A percentile compares a stretch with the other conserved stretches of the same genome.
Conservation (phyloP, 129 eudicot genomes). For the Saposhnikovia divaricata region DNA sequence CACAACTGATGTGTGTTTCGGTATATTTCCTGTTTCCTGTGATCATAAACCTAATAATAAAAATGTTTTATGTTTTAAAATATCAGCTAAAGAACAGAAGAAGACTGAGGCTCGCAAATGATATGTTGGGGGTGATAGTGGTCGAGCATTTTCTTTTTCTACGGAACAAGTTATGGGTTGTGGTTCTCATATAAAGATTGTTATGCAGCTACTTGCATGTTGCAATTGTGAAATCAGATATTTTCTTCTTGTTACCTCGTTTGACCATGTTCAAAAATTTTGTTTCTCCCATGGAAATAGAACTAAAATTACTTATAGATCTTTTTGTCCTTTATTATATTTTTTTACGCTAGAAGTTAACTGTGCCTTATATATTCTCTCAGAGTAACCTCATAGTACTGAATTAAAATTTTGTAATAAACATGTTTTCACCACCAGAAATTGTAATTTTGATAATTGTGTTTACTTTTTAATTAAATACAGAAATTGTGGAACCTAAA, state of each 20-base stretch:
- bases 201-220: not conserved
- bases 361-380: not conserved
- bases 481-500: too few species aligned
- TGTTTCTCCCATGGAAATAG: not conserved
- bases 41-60: not conserved
- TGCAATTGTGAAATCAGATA: not conserved
- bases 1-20: too few species aligned
- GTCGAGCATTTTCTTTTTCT: not conserved
- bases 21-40: not conserved
- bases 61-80: not conserved
- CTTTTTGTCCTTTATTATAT: not conserved
- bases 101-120: conserved; percentile 50
- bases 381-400: too few species aligned
- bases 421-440: too few species aligned
- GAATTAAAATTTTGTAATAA: too few species aligned
- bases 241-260: not conserved
- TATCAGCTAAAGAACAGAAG: conserved; percentile 52
- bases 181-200: conserved; percentile 3
- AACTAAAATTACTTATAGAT: not conserved
- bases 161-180: not conserved
- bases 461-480: too few species aligned
- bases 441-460: too few species aligned
- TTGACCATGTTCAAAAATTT: not conserved
- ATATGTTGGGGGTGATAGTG: not conserved
- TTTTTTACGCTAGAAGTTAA: not conserved